Conservation (phyloP, 2,329 filamentous ascomycete genomes). For the Cladosporium austrohemisphaericum region DNA sequence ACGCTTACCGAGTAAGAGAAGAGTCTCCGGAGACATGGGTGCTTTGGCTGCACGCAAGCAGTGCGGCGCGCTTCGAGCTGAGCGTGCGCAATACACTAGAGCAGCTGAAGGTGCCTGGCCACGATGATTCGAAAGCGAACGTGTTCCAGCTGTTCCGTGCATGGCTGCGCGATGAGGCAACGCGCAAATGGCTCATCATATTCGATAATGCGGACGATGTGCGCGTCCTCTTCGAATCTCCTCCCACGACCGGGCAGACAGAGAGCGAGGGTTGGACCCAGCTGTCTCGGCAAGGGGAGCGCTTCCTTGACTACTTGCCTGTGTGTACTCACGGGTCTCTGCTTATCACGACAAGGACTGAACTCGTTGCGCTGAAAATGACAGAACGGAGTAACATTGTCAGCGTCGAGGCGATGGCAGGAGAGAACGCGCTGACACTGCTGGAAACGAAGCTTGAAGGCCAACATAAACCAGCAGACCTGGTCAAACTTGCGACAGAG, state of each 20-base stretch:
- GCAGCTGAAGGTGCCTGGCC: conserved; percentile 15
- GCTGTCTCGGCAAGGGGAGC: background rate
- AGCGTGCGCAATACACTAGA: conserved; percentile 19
- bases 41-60: conserved; percentile 27
- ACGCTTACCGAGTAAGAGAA: conserved; percentile 15
- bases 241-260: background rate
- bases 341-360: conserved; percentile 22
- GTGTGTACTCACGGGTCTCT: conserved; percentile 21
- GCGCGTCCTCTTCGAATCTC: background rate
- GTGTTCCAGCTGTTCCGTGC: conserved; percentile 19
- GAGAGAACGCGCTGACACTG: conserved; percentile 21
- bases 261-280: background rate
- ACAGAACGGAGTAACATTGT: conserved; percentile 20
- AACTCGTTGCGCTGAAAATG: conserved; percentile 19
- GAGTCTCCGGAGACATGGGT: conserved; percentile 21
- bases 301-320: conserved; percentile 19
- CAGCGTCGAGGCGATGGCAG: conserved; percentile 23
- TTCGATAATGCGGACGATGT: conserved; percentile 26
- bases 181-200: conserved; percentile 23
- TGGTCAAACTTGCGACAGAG: conserved; percentile 18
- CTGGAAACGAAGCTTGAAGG: conserved; percentile 23
- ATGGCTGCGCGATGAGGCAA: conserved; percentile 24
- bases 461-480: background rate
- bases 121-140: conserved; percentile 19
- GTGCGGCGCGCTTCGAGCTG: conserved; percentile 21